Evolutionary conservation across 2,329 filamentous ascomycete species (phyloP).

Genomic region (Microsporum ferrugineum): DNA sequence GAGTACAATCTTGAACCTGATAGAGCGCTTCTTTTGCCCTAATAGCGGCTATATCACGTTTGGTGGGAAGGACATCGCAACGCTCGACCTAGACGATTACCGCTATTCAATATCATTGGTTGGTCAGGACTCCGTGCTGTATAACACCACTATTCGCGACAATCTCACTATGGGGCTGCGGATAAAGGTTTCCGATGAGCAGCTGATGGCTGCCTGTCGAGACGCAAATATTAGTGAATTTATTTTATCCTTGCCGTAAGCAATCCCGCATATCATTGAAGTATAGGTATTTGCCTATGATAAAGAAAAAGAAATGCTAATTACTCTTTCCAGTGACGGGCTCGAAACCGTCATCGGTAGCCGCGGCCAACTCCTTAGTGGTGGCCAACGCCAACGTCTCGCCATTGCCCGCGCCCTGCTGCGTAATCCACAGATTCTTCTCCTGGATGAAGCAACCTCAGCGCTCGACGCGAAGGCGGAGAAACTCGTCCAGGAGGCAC

Average conservation of each 20-base stretch:
- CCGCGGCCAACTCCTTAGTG: not conserved
- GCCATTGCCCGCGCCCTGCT: not conserved
- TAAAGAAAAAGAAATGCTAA: not conserved
- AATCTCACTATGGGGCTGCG: constrained; percentile 52
- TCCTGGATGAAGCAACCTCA: not conserved
- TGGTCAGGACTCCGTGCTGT: constrained; percentile 64
- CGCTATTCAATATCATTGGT: constrained; percentile 62
- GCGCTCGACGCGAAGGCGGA: not conserved
- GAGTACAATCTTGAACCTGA: constrained; percentile 58
- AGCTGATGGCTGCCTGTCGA: constrained; percentile 51
- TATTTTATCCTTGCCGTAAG: constrained; percentile 37
- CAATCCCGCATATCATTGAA: constrained; percentile 11
- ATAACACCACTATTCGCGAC: constrained; percentile 59
- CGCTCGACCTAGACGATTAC: constrained; percentile 55
- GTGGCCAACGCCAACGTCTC: not conserved
- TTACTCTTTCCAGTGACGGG: not conserved
- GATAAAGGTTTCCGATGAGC: constrained; percentile 51
- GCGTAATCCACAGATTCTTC: not conserved
- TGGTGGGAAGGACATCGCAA: constrained; percentile 61
- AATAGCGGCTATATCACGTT: constrained; percentile 53
- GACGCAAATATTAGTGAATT: constrained; percentile 54
- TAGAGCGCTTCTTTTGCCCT: constrained; percentile 66
- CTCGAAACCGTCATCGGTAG: not conserved
- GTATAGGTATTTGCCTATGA: not conserved
- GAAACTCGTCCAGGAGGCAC: not conserved